Evolutionary conservation across 1,284 basidiomycete genomes (phyloP).

Genomic region (Leccinum variabile): DNA sequence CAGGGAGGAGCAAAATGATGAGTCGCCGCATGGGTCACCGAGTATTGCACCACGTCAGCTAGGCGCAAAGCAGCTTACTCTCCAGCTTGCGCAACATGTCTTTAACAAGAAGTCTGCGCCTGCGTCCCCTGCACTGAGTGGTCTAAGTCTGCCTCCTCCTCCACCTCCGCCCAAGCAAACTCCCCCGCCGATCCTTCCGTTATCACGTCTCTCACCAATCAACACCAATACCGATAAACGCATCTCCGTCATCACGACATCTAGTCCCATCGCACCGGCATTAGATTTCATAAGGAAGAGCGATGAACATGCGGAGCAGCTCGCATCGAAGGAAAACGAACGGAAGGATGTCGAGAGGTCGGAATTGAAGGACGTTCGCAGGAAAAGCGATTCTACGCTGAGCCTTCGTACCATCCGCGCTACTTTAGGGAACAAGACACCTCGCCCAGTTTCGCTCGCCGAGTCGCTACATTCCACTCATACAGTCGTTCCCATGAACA

Average conservation of each 20-base stretch:
- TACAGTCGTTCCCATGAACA: slow-evolving; percentile 62
- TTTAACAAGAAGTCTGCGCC: slow-evolving; percentile 40
- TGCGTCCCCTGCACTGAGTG: slow-evolving; percentile 31
- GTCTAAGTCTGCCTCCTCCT: slow-evolving; percentile 27
- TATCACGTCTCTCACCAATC: slow-evolving; percentile 23
- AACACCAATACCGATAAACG: slow-evolving; percentile 33
- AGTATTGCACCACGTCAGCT: slow-evolving; percentile 28
- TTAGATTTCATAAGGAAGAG: slow-evolving; percentile 36
- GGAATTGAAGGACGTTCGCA: slow-evolving; percentile 59
- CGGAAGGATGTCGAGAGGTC: slow-evolving; percentile 46
- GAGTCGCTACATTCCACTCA: slow-evolving; percentile 70
- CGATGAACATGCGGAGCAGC: slow-evolving; percentile 30
- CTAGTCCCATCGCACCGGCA: slow-evolving; percentile 37
- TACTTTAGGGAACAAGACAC: slow-evolving; percentile 48
- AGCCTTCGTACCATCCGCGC: slow-evolving; percentile 69
- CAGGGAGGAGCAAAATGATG: slow-evolving; percentile 27
- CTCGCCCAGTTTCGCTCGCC: slow-evolving; percentile 71
- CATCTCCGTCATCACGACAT: slow-evolving; percentile 32
- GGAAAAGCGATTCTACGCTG: slow-evolving; percentile 74
- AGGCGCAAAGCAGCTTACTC: slow-evolving; percentile 35
- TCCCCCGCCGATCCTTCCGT: slow-evolving; percentile 9
- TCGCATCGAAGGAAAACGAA: slow-evolving; percentile 29
- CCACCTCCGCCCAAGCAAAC: slow-evolving; percentile 39
- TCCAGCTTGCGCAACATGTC: slow-evolving; percentile 45
- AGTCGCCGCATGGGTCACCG: slow-evolving; percentile 24